A percentile compares a stretch with the other conserved stretches of the same genome.
These are phyloP conservation scores for Fusarium newnesense DNA, from an alignment of 2,329 filamentous ascomycete species.

Conservation along the genomic window DNA sequence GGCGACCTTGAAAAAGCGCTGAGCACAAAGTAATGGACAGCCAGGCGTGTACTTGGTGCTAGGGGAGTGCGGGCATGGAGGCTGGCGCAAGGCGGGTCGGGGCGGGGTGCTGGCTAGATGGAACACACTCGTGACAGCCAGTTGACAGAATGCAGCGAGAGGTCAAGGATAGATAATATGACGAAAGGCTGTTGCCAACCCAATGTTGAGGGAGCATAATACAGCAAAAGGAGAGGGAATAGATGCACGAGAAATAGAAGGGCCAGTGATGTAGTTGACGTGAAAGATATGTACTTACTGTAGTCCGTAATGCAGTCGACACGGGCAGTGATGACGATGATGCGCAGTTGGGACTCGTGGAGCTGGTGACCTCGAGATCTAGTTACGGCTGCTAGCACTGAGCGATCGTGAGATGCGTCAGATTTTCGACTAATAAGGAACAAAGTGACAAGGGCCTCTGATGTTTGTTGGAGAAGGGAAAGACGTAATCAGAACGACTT, in stretches of 20 bases:
- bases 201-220: background rate
- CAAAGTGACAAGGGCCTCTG: constrained; percentile 28
- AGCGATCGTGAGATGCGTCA: constrained; percentile 37
- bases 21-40: constrained; percentile 17
- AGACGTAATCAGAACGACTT: constrained; percentile 22
- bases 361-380: constrained; percentile 37
- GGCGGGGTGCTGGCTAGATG: constrained; percentile 47
- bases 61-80: constrained; percentile 42
- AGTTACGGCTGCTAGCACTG: constrained; percentile 39
- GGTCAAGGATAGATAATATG: constrained; percentile 9
- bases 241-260: background rate
- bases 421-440: constrained; percentile 18
- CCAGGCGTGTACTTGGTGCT: constrained; percentile 39
- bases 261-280: constrained; percentile 3
- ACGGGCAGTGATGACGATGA: constrained; percentile 40
- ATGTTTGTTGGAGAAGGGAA: constrained; percentile 20
- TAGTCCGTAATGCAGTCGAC: constrained; percentile 12
- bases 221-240: background rate
- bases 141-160: constrained; percentile 38
- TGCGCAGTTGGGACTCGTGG: constrained; percentile 30
- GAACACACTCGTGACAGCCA: constrained; percentile 48
- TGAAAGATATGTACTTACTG: constrained; percentile 32
- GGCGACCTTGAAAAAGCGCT: constrained; percentile 27
- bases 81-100: constrained; percentile 47
- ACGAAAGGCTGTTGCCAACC: constrained; percentile 12